phyloP scores from a whole-genome alignment of 1,284 basidiomycete genomes.

The Rhodotorula mucilaginosa region DNA sequence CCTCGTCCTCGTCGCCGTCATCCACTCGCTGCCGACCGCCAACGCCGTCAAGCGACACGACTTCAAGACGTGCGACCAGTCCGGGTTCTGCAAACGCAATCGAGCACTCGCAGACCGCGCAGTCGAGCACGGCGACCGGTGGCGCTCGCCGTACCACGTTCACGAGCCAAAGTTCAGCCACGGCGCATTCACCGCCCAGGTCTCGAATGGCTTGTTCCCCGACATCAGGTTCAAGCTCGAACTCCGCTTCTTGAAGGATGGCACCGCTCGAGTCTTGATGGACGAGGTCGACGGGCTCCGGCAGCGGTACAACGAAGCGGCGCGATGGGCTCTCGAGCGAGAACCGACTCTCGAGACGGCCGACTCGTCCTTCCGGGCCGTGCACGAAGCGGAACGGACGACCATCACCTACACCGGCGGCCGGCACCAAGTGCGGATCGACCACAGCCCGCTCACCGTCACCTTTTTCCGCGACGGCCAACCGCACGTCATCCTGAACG shows the following conservation, averaged over 20 bases:
- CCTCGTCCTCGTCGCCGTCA: conserved; percentile 6
- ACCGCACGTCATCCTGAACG: conserved; percentile 85
- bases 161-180: conserved; percentile 59
- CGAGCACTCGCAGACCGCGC: conserved; percentile 64
- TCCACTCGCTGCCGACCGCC: conserved; percentile 5
- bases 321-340: conserved; percentile 73
- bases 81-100: conserved; percentile 85
- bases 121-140: conserved; percentile 52
- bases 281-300: conserved; percentile 74
- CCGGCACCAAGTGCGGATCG: conserved; percentile 59
- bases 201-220: conserved; percentile 77
- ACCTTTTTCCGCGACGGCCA: conserved; percentile 65
- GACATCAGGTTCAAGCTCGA: conserved; percentile 74
- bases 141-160: conserved; percentile 79
- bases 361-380: conserved; percentile 60
- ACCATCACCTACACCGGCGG: conserved; percentile 46
- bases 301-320: conserved; percentile 84
- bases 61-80: conserved; percentile 86
- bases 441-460: conserved; percentile 71
- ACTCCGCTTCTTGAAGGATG: conserved; percentile 57
- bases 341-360: conserved; percentile 57
- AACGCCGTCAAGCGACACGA: conserved; percentile 60
- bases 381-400: conserved; percentile 60
- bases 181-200: conserved; percentile 64
- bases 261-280: conserved; percentile 76